Conservation (phyloP, 2,329 filamentous ascomycete species). For the Beauveria varroae region DNA sequence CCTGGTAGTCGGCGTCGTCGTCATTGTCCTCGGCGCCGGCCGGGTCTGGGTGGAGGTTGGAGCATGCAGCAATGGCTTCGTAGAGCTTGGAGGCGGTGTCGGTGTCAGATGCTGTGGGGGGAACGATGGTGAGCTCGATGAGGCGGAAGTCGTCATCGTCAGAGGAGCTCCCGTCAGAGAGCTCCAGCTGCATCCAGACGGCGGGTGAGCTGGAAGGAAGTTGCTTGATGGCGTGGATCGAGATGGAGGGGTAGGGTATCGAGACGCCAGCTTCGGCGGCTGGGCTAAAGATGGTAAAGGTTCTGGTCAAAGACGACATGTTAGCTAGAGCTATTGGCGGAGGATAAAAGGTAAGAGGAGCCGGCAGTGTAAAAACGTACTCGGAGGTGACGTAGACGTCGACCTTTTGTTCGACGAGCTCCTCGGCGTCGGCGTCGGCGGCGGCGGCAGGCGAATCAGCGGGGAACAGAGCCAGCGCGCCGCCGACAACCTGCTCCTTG, state of each 20-base stretch:
- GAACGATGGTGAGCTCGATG: constrained; percentile 61
- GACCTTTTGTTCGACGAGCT: constrained; percentile 38
- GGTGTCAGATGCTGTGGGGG: constrained; percentile 26
- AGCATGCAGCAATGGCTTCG: constrained; percentile 64
- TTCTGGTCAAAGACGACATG: constrained; percentile 17
- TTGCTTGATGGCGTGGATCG: constrained; percentile 66
- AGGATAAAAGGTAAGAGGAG: neutral
- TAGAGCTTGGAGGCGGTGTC: constrained; percentile 42
- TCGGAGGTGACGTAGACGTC: constrained; percentile 53
- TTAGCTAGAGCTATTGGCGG: neutral
- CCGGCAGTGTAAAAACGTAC: constrained; percentile 26
- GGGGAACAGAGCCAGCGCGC: constrained; percentile 47
- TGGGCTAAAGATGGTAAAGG: constrained; percentile 56
- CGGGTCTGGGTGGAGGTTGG: constrained; percentile 68
- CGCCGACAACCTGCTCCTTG: constrained; percentile 37
- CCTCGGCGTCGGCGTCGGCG: constrained; percentile 21
- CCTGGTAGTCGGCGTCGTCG: constrained; percentile 42
- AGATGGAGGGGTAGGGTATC: constrained; percentile 68
- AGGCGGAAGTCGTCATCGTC: constrained; percentile 56
- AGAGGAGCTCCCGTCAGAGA: constrained; percentile 46
- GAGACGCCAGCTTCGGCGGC: constrained; percentile 51
- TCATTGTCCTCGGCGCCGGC: constrained; percentile 47
- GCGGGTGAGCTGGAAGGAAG: constrained; percentile 34
- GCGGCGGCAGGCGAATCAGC: constrained; percentile 25
- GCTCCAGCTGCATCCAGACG: constrained; percentile 62